Percentiles rank a stretch among this genome's conserved stretches.
Evolutionary conservation across 768 basidiomycete genomes (phyloP).

Genomic region (Xerocomus potaroensis): DNA sequence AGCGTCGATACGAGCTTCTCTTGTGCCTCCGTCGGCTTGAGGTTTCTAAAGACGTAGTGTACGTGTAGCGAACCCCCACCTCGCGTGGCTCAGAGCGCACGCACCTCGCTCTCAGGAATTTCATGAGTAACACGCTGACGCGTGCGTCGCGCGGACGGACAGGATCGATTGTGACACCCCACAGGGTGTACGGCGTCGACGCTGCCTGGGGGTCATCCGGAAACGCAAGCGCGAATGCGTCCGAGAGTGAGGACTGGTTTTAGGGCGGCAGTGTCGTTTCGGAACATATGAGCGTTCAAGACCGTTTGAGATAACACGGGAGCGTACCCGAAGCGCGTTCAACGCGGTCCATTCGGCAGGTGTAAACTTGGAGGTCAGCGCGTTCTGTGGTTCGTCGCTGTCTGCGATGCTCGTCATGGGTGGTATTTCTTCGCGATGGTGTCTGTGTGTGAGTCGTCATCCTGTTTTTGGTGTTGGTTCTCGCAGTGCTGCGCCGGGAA

Average conservation of each 20-base stretch:
- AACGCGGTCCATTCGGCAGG: conserved; percentile 69
- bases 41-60: no score
- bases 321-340: conserved; percentile 62
- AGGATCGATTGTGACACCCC: conserved; percentile 72
- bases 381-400: conserved; percentile 58
- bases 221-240: conserved; percentile 56
- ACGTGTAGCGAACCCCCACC: no score
- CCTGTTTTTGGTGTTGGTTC: no score
- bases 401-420: conserved; percentile 7
- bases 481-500: no score
- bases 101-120: conserved; percentile 75
- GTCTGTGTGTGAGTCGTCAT: no score
- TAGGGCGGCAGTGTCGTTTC: conserved; percentile 9
- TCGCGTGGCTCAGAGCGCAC: no score
- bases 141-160: conserved; percentile 50
- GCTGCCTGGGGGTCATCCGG: conserved; percentile 52
- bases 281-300: no score
- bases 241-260: conserved; percentile 39
- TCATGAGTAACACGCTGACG: conserved; percentile 73
- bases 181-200: conserved; percentile 51
- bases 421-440: no score
- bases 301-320: conserved; percentile 2
- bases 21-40: conserved; percentile 50
- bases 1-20: conserved; percentile 68
- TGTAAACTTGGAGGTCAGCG: conserved; percentile 66